Conservation (phyloP, 305 asterid species). For the Rubia occidens region DNA sequence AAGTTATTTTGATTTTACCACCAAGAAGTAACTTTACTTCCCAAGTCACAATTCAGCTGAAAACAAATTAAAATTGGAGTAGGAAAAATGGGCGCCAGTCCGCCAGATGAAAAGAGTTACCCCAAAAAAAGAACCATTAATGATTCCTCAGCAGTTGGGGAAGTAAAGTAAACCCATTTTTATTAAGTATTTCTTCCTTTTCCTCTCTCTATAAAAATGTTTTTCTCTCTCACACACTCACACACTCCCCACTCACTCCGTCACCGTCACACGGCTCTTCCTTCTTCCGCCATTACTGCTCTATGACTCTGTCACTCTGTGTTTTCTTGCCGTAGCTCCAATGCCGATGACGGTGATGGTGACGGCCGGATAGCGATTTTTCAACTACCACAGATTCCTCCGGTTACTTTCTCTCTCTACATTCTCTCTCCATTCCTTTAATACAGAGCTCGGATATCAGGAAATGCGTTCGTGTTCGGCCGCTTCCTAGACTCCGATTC, state of each 20-base stretch:
- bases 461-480: neutral
- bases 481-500: neutral
- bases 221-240: constrained; percentile 11
- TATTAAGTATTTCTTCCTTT: no score
- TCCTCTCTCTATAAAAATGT: neutral
- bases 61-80: no score
- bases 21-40: no score
- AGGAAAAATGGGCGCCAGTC: no score
- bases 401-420: neutral
- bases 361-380: neutral
- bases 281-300: neutral
- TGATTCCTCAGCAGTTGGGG: no score
- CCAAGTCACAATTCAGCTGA: no score
- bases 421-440: neutral
- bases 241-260: constrained; percentile 5
- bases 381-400: neutral
- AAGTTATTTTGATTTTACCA: no score
- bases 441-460: neutral
- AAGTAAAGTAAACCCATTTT: no score
- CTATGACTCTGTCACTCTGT: neutral
- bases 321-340: neutral
- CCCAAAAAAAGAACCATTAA: no score
- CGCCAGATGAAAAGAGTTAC: no score
- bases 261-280: neutral
- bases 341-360: neutral